Evolutionary conservation across 345 rosid species (phyloP), one percentile per base, ranked within the genome.

Genomic region (Euphorbia pulcherrima): DNA sequence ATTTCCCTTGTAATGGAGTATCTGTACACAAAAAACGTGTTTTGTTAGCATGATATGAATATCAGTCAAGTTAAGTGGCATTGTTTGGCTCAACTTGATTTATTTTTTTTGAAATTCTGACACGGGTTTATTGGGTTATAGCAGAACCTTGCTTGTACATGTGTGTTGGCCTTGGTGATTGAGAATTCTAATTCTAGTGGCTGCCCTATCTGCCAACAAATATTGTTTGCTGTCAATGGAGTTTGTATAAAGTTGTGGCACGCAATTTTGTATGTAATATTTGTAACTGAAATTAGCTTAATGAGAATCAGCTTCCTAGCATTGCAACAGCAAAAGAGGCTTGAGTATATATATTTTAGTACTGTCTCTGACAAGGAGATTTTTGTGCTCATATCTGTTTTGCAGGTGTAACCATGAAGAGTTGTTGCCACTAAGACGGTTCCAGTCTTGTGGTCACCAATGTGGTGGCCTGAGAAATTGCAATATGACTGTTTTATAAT

Each of bases 101-200:
- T 26, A 26, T 56, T 33, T 7, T 33, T 33, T 33, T 33, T 33
- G 37, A 51, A 59, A 41, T 70, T 47, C 72, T 59, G 73, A 68
- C 27, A 5, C 20, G 6, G 28, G 12, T 57, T 14, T 41, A 20
- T 56, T 8, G 50, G 8, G 63, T 40, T 40, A 59, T 62, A 75
- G 83, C 90, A 86, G 90, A 58, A 70, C 41, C 70, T 33, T 69
- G 55, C 56, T 70, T 79, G 84, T 83, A 77, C 78, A 80, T 81
- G 77, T 71, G 74, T 72, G 37, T 73, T 57, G 60, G 58, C 78
- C 51, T 72, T 60, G 71, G 30, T 67, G 52, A 71, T 61, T 68
- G 67, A 54, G 65, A 58, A 50, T 57, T 69, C 77, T 53, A 78
- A 67, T 70, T 71, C 60, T 67, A 48, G 68, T 13, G 40, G 16